phyloP scores from a whole-genome alignment of 768 basidiomycete genomes.

The Boletus tomentosulus region DNA sequence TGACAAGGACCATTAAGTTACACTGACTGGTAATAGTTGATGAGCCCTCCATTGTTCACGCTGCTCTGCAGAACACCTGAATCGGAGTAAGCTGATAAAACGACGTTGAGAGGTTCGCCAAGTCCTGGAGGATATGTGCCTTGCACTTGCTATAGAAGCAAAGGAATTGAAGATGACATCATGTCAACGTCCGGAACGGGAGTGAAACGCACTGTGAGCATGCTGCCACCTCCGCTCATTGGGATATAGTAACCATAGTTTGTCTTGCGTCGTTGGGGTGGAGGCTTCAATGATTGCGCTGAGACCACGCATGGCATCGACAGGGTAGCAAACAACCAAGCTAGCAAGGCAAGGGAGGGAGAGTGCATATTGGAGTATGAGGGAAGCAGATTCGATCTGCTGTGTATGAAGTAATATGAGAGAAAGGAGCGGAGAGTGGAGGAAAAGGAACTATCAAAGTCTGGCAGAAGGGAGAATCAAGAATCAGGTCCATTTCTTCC shows the following conservation, averaged over 20 bases:
- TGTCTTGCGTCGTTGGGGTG: constrained; percentile 20
- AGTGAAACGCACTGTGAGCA: constrained; percentile 58
- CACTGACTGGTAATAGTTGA: constrained; percentile 78
- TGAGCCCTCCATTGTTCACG: constrained; percentile 62
- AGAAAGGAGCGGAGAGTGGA: not conserved
- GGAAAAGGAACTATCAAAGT: no score
- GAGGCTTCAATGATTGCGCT: constrained; percentile 2
- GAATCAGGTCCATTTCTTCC: not conserved
- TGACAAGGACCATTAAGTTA: not conserved
- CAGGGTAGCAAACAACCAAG: constrained; percentile 10
- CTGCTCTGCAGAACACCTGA: constrained; percentile 58
- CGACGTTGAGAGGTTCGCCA: constrained; percentile 84
- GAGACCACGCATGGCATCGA: constrained; percentile 10
- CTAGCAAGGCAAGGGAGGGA: not conserved
- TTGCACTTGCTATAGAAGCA: constrained; percentile 41
- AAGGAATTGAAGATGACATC: no score
- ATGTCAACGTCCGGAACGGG: not conserved
- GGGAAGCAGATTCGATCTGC: not conserved
- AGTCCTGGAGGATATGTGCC: constrained; percentile 65
- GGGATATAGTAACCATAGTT: constrained; percentile 59
- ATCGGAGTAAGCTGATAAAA: constrained; percentile 77
- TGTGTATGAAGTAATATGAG: not conserved
- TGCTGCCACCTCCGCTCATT: constrained; percentile 50
- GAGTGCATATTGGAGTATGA: constrained; percentile 2
- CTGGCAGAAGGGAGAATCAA: not conserved